Evolutionary conservation across 768 basidiomycete species (phyloP), one percentile per base, ranked within the genome.

Genomic region (Boletus pseudopeckii): DNA sequence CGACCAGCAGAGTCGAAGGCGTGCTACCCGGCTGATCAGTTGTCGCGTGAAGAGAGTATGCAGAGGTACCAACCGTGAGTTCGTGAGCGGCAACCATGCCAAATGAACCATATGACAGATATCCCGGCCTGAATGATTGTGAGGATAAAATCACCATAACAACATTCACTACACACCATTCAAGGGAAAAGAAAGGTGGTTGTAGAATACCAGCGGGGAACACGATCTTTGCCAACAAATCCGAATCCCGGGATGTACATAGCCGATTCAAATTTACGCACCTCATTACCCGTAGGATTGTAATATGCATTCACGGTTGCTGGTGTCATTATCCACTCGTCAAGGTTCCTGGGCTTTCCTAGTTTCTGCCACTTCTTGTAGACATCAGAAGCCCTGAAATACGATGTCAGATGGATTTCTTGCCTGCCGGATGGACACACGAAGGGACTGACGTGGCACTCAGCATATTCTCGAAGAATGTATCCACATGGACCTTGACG

Each of bases 141-240:
- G 15, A 61, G 52, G 49, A 42, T 45, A 26, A 43, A 18, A 40
- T 48, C 24, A 26, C 33, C 11, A 24, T 20, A 42, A 38, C 18
- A 40, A 4, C 11, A 20, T 18, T 3, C 1, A 44, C 28, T 34
- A 55, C 78, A 37, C 55, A 89, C 89, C 92, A 96, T 51, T 83
- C 76, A 48, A 81, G 75, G 5, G 80, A 81, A 77, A 94, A 98
- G 80, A 94, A 98, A 0, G 95, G 95, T 2, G 91, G 86, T 58
- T 87, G 92, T 17, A 98, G 73, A 63, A 98, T 94, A 24, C 97
- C 97, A 20, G 97, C 96, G 9, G 97, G 95, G 75, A 99, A 98
- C 20, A 93, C 91, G 48, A 95, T 93, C 86, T 91, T 54, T 42
- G 14, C 26, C n/a, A 45, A 5, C 28, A 41, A 48, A 32, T 52